Base-by-base conservation (phyloP, 108 stramenopile genomes). In the Cyclotella cryptica region DNA sequence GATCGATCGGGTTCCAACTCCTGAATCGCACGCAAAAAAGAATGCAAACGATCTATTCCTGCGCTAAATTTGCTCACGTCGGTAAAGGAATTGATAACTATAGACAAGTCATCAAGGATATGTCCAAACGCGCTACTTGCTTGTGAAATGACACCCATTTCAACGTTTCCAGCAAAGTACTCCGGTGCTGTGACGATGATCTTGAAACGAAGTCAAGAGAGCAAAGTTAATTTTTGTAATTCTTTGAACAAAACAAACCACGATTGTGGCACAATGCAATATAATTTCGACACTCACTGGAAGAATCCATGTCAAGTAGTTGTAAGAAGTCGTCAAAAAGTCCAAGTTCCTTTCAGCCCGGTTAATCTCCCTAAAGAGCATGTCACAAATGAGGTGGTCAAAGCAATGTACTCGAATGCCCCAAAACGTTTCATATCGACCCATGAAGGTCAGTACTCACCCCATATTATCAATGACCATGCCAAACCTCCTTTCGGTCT, bases 81-180 rank as follows among this genome's bases (percentile, higher is more conserved):
- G 39, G 84, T 86, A 67, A 93, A 93, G 22, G 88, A 88, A 57
- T 90, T 93, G 29, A 93, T 74, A 27, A 93, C 86, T 26, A 93
- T 41, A 0, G 74, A 73, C 53, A 98, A 78, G 79, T 98, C 97
- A 63, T 79, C 80, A 14, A 98, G 80, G 61, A 98, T 94, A 69
- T 98, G 98, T 44, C 92, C 95, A 74, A 93, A 93, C 0, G 92
- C 92, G 13, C 73, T 27, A 46, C 72, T 75, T 21, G 85, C 72
- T 64, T 85, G 85, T 4, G 72, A 66, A 5, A 85, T 78, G 17
- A 85, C 81, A 0, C 91, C 91, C 43, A 92, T 62, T 66, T 89
- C 78, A 39, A 92, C 87, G 66, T 72, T 82, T 51, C 89, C 89
- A 10, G 86, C 82, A 58, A 92, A 92, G 52, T 87, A 90, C 51